A percentile compares a stretch with the other conserved stretches of the same genome.
Conservation (phyloP, 2,329 filamentous ascomycete genomes). For the Claviceps africana region DNA sequence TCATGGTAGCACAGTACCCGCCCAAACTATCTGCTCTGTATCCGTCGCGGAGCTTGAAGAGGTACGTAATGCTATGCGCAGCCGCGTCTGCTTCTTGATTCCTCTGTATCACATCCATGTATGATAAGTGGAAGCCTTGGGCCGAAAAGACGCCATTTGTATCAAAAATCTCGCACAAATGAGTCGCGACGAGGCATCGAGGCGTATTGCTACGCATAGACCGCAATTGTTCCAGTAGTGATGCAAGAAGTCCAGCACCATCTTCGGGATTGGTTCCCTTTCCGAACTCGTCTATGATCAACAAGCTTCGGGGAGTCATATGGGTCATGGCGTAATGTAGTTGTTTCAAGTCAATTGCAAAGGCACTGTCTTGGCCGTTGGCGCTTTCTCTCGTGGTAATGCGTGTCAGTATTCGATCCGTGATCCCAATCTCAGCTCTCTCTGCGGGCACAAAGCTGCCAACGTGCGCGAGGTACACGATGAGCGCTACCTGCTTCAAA, state of each 20-base stretch:
- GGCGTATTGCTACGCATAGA: constrained; percentile 31
- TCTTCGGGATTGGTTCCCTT: constrained; percentile 47
- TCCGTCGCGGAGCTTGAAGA: constrained; percentile 57
- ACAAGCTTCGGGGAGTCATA: constrained; percentile 59
- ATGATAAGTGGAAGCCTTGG: constrained; percentile 41
- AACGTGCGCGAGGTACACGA: constrained; percentile 83
- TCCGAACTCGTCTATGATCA: constrained; percentile 88
- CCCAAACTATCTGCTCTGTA: constrained; percentile 73
- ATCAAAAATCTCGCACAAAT: constrained; percentile 62
- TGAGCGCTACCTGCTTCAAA: constrained; percentile 81
- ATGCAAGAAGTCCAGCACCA: constrained; percentile 43
- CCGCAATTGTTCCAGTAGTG: constrained; percentile 43
- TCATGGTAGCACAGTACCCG: constrained; percentile 70
- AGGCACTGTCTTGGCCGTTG: constrained; percentile 45
- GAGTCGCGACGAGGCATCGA: constrained; percentile 47
- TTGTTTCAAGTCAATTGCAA: constrained; percentile 73
- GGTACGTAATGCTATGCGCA: constrained; percentile 54
- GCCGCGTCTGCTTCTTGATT: constrained; percentile 29
- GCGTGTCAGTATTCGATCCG: constrained; percentile 82
- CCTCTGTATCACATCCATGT: constrained; percentile 58
- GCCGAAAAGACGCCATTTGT: constrained; percentile 38
- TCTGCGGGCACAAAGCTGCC: constrained; percentile 84
- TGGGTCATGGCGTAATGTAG: constrained; percentile 62
- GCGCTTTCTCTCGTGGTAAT: constrained; percentile 60
- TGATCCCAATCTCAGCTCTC: constrained; percentile 64